phyloP scores from a whole-genome alignment of 805 yeast genomes.

The Yarrowia sp. region DNA sequence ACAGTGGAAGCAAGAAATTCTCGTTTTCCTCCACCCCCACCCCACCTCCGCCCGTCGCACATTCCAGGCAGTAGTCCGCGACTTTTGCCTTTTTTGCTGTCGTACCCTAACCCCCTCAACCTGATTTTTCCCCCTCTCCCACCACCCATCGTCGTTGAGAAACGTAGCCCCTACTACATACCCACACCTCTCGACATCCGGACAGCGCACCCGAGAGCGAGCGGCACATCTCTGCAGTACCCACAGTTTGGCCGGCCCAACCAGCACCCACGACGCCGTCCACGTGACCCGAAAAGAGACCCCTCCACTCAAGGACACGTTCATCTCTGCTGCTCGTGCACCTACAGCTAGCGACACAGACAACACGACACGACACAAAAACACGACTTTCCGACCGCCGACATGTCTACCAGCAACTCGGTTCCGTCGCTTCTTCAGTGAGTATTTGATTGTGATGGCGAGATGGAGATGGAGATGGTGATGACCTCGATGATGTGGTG shows the following conservation, averaged over 20 bases:
- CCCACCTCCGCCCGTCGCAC: background rate
- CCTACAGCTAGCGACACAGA: no score
- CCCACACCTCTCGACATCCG: background rate
- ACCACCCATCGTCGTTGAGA: constrained; percentile 26
- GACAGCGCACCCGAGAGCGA: constrained; percentile 8
- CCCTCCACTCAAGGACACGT: no score
- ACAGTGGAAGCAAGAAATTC: no score
- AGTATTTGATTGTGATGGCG: background rate
- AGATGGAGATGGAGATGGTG: background rate
- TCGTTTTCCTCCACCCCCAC: no score
- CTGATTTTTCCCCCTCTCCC: constrained; percentile 27
- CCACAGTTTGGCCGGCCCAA: constrained; percentile 22
- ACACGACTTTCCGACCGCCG: background rate
- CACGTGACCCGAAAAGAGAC: background rate
- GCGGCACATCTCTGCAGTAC: background rate
- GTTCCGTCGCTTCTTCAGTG: constrained; percentile 27
- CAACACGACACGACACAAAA: background rate
- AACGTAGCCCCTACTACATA: constrained; percentile 23
- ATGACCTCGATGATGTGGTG: background rate
- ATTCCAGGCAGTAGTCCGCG: constrained; percentile 15
- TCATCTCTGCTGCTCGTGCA: no score
- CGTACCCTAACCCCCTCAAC: constrained; percentile 23
- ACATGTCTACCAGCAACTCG: constrained; percentile 17
- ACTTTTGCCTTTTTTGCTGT: constrained; percentile 19
- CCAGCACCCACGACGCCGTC: background rate